phyloP scores from a whole-genome alignment of 225 moss, liverwort and hornwort genomes.

The Neckera pumila region DNA sequence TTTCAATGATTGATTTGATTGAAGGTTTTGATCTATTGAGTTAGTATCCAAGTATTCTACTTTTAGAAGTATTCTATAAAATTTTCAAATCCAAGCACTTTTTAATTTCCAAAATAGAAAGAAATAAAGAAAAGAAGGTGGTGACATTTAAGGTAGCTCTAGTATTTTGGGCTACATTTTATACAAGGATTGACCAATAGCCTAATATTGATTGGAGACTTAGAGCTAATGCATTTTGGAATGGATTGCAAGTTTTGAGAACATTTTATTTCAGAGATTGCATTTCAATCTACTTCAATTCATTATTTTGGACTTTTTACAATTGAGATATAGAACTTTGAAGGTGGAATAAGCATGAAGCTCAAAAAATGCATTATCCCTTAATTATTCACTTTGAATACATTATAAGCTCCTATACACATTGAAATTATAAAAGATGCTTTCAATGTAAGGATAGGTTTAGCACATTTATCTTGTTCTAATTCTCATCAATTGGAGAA shows the following conservation, averaged over 20 bases:
- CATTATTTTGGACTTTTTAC: neutral
- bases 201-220: neutral
- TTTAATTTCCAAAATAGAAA: neutral
- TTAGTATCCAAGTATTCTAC: neutral
- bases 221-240: neutral
- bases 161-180: fast-evolving
- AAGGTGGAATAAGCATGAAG: neutral
- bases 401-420: fast-evolving
- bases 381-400: neutral
- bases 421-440: fast-evolving
- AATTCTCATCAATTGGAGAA: neutral
- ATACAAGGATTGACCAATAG: neutral
- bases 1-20: neutral
- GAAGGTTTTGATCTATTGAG: neutral
- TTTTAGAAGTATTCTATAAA: too few species aligned
- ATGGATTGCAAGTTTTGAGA: fast-evolving
- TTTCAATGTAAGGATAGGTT: neutral
- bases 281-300: neutral
- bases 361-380: fast-evolving
- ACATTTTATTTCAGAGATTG: too few species aligned
- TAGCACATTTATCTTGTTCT: fast-evolving
- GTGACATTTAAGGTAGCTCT: fast-evolving
- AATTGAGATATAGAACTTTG: neutral
- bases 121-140: too few species aligned
- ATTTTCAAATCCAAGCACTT: neutral